These are phyloP conservation scores for Claviceps maximensis DNA, from an alignment of 2,329 filamentous ascomycete genomes.

Conservation along the genomic window DNA sequence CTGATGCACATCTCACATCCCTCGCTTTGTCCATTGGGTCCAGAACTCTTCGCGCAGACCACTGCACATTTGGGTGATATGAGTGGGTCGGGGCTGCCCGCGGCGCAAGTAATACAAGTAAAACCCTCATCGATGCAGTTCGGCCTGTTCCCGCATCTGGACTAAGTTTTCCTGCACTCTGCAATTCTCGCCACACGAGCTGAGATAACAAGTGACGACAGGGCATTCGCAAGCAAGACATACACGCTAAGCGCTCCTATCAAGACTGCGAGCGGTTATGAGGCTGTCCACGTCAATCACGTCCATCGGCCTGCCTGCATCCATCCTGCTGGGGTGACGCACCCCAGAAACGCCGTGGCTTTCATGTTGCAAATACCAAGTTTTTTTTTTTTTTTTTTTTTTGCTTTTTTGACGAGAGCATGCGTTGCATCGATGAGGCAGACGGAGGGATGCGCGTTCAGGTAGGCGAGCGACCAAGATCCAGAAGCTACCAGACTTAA, in stretches of 20 bases:
- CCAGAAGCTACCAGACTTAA: no score
- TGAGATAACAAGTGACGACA: no score
- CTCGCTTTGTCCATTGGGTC: not conserved
- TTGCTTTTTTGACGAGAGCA: not conserved
- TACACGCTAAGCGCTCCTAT: no score
- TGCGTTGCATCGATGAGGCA: no score
- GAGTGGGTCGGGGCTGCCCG: not conserved
- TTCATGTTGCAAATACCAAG: no score
- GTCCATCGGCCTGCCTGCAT: not conserved
- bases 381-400: no score
- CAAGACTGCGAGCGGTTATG: no score
- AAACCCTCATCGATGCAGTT: not conserved
- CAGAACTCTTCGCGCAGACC: not conserved
- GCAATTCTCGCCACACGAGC: not conserved
- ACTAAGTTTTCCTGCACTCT: no score
- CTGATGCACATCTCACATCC: no score
- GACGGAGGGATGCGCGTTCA: no score
- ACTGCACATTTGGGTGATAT: not conserved
- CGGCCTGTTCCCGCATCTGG: not conserved
- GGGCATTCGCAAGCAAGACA: no score
- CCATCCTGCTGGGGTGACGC: not conserved
- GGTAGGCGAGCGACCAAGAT: no score
- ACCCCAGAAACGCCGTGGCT: slow-evolving; percentile 2
- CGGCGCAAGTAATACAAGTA: not conserved
- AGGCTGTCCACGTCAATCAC: not conserved